Evolutionary conservation across 2,329 filamentous ascomycete genomes (phyloP), one percentile per base, ranked within the genome.

Genomic region (Fusarium annulatum): DNA sequence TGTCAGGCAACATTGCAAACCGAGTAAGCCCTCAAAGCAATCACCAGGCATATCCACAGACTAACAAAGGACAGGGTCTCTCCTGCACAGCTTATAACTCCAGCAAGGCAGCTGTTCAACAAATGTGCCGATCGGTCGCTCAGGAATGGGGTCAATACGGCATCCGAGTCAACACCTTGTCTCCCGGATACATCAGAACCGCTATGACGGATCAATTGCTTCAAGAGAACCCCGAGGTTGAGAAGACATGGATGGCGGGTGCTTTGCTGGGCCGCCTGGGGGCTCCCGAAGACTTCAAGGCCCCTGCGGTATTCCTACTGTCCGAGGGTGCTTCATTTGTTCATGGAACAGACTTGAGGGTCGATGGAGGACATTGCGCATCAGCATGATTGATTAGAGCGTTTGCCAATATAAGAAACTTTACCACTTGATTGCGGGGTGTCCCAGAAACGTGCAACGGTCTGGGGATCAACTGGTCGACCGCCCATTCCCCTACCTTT

Each of bases 151-250:
- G 89, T 26, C 81, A 86, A 63, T 84, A 90, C 78, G 88, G 87
- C 33, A 92, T 93, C 61, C 85, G 91, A 14, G 87, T 93, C 68
- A 93, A 92, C 79, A 91, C 89, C 3, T 84, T 93, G 51, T 91
- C 89, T 51, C 90, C 91, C 0, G 90, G 91, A 6, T 86, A 87
- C 65, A 86, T 87, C 64, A 80, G 83, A 57, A 86, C 85, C 4
- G 84, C 84, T 23, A 86, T 86, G 85, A 86, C 84, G 8, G 84
- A 86, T 49, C 81, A 81, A 53, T 77, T 86, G 9, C 79, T 86
- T 9, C 70, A 80, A 43, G 82, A 83, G 36, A 83, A 87, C 69
- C 86, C 86, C 8, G 84, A 85, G n/a, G 79, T 88, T 16, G 85
- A 88, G 73, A 84, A 85, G 78, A 85, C 81, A 10, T 88, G 86